Percentiles rank a stretch among this genome's conserved stretches.
These are phyloP conservation scores for Ormosia emarginata DNA, from an alignment of 306 rosid species.

Conservation along the genomic window DNA sequence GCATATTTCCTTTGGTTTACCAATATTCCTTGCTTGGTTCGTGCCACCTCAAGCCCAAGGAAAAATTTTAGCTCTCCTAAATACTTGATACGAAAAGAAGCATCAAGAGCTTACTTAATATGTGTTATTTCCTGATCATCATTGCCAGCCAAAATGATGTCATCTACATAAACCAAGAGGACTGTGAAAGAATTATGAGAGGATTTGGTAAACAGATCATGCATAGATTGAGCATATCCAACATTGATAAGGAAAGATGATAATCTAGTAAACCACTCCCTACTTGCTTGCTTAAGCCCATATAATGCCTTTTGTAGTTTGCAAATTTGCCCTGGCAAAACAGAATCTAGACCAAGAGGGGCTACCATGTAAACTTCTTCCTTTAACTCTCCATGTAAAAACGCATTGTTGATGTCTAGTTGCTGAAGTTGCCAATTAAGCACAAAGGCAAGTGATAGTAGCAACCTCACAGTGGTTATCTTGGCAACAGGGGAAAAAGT, in stretches of 20 bases:
- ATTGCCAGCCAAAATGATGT: neutral
- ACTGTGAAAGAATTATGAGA: neutral
- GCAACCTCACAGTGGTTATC: too few species aligned
- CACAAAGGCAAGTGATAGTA: too few species aligned
- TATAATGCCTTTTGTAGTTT: neutral
- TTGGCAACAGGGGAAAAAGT: too few species aligned
- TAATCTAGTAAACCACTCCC: neutral
- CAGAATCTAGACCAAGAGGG: neutral
- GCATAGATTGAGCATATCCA: neutral
- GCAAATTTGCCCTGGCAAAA: neutral
- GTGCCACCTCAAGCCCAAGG: neutral
- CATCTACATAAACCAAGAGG: neutral
- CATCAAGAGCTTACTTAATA: neutral
- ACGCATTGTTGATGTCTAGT: too few species aligned
- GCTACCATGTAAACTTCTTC: neutral
- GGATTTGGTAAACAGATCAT: neutral
- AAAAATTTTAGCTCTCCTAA: neutral
- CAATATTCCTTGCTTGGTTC: neutral
- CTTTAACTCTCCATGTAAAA: too few species aligned
- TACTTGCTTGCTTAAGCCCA: neutral
- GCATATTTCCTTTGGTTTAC: neutral
- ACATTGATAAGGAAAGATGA: neutral
- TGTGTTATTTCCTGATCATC: neutral
- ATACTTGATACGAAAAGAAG: neutral
- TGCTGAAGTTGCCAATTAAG: too few species aligned